These are phyloP conservation scores for Eucalyptus pauciflora DNA, from an alignment of 345 rosid species.

Conservation along the genomic window DNA sequence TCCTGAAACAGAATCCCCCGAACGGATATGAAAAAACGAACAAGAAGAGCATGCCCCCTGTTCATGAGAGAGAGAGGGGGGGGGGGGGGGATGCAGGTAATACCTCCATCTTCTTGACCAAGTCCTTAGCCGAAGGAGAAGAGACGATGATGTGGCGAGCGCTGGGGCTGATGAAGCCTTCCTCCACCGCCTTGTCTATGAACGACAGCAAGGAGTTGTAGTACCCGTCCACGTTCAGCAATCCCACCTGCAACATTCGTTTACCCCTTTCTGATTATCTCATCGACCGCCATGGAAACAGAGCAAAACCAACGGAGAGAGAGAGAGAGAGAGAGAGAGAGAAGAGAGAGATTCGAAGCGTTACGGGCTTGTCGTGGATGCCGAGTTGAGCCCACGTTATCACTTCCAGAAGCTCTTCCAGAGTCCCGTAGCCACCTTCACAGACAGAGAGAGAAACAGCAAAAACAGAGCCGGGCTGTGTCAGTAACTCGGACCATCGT, in stretches of 20 bases:
- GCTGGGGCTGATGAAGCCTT: conserved; percentile 57
- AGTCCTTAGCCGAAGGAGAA: conserved; percentile 50
- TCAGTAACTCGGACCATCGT: background rate
- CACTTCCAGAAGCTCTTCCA: conserved; percentile 77
- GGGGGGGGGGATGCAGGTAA: background rate
- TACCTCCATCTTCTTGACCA: conserved; percentile 70
- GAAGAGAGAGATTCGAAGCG: background rate
- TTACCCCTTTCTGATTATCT: background rate
- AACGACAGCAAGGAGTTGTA: conserved; percentile 66
- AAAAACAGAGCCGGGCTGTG: background rate
- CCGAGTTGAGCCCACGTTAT: conserved; percentile 89
- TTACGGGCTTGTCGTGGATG: conserved; percentile 79
- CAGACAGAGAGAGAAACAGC: background rate
- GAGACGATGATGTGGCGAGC: conserved; percentile 79
- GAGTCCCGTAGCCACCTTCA: conserved; percentile 81
- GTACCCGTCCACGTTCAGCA: conserved; percentile 72
- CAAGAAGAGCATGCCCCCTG: background rate
- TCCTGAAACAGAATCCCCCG: background rate
- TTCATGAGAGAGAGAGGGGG: background rate
- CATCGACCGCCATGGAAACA: background rate
- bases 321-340: background rate
- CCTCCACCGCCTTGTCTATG: conserved; percentile 73
- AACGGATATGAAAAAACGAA: background rate
- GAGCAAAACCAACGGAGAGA: background rate
- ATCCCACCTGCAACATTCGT: conserved; percentile 43